These are phyloP conservation scores for Pseudogymnoascus sp. DNA, from an alignment of 2,329 filamentous ascomycete genomes.

Conservation along the genomic window DNA sequence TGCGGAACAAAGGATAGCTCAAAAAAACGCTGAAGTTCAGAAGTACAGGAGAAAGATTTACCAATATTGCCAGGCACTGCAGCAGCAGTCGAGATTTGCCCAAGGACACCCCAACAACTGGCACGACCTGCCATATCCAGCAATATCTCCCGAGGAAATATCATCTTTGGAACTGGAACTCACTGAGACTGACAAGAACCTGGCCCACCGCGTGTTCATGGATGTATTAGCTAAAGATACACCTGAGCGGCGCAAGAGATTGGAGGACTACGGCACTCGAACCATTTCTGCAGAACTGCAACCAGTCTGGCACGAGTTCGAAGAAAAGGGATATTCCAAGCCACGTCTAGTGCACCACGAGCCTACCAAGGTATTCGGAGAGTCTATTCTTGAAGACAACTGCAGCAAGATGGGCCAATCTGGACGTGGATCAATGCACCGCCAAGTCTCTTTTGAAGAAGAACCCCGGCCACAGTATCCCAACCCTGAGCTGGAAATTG, in stretches of 20 bases:
- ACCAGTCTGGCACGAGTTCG: not conserved
- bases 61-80: not conserved
- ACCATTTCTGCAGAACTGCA: not conserved
- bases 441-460: not conserved
- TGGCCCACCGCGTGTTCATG: not conserved
- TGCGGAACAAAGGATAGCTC: not conserved
- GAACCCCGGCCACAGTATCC: not conserved
- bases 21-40: not conserved
- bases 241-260: not conserved
- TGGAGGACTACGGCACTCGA: not conserved
- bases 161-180: not conserved
- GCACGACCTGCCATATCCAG: not conserved
- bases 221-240: not conserved
- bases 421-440: not conserved
- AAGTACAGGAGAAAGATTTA: not conserved
- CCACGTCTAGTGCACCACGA: not conserved
- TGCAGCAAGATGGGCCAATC: not conserved
- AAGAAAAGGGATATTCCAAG: not conserved
- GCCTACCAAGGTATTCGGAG: not conserved
- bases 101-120: not conserved
- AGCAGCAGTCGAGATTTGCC: not conserved
- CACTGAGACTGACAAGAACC: not conserved
- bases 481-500: not conserved
- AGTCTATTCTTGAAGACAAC: not conserved
- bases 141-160: not conserved